Base-by-base conservation (phyloP, 179 eudicot genomes). In the Spergularia azorica region DNA sequence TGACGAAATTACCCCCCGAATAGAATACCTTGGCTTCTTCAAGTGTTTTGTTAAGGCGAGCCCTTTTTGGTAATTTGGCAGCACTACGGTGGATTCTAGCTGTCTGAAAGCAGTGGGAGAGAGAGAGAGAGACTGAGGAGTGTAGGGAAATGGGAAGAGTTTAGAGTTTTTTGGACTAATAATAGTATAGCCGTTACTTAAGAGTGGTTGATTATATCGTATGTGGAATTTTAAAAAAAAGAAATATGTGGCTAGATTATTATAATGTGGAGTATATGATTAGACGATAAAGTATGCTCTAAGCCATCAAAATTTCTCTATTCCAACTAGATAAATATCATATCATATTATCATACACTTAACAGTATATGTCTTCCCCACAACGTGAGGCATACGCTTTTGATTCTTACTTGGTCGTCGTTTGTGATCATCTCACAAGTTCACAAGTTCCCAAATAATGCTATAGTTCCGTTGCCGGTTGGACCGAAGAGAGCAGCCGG, bases 141-240 rank as follows among this genome's bases (percentile, higher is more conserved):
- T 36, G 79, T 71, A 55, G 66, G 50, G 65, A 46, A 26, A 10
- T 76, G 60, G 51, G 83, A 5, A 52, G 6, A 32, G 38, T n/a
- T n/a, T 41, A 67, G 36, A 59, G 70, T 73, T 56, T n/a, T n/a
- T 66, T 58, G 56, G 73, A 7, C 15, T 50, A 2, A 50, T 74
- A 16, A 46, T 63, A 69, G 60, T 60, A 48, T 80, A 81, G 84
- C 84, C 84, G 84, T 81, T 77, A 81, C 84, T 54, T 18, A 36
- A 20, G 39, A 68, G 50, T n/a, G 41, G 18, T 17, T 4, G 41
- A 3, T 67, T 3, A 41, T n/a, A n/a, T n/a, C n/a, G 26, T 46
- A 18, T 70, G 5, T 15, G 3, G 38, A 39, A 10, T 60, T 43
- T 73, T 46, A 13, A 6, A 18, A 61, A 20, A n/a, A n/a, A n/a